A percentile compares a stretch with the other conserved stretches of the same genome.
Conservation (phyloP, 139 green algal species). For the Asterochloris sp. region DNA sequence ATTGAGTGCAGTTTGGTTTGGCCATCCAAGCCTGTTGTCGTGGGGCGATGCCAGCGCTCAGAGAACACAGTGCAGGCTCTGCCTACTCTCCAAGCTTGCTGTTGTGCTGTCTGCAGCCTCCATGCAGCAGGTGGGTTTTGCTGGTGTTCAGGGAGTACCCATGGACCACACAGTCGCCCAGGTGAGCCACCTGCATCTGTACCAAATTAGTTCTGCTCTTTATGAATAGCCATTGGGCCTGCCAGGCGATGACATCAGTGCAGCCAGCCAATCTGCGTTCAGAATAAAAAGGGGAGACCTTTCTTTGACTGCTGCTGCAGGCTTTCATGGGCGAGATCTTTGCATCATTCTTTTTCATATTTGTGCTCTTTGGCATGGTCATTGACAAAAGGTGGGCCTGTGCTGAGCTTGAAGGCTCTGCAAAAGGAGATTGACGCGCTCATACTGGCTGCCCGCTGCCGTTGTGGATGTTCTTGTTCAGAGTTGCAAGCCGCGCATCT, state of each 20-base stretch:
- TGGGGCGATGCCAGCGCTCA: neutral
- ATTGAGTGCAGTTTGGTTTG: too few species aligned
- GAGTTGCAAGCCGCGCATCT: too few species aligned
- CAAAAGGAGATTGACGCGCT: too few species aligned
- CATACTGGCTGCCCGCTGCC: neutral
- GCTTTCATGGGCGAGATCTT: conserved; percentile 19
- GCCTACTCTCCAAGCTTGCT: neutral
- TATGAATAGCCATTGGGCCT: too few species aligned
- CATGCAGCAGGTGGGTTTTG: conserved; percentile 10
- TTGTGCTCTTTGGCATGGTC: conserved; percentile 42
- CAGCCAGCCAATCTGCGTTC: neutral
- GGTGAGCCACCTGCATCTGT: conserved; percentile 4
- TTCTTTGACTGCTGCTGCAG: conserved; percentile 24
- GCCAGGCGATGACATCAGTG: too few species aligned
- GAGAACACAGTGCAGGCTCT: neutral
- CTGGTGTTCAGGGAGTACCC: conserved; percentile 15
- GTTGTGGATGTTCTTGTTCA: too few species aligned
- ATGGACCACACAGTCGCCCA: conserved; percentile 19
- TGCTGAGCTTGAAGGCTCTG: too few species aligned
- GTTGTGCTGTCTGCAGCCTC: conserved; percentile 4
- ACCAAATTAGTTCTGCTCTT: neutral
- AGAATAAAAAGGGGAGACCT: conserved; percentile 2
- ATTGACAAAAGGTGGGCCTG: conserved; percentile 24
- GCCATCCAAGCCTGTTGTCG: too few species aligned
- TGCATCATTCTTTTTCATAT: conserved; percentile 35